Conservation (phyloP, 1,139 yeast genomes). For the Eremothecium cymbalariae region DNA sequence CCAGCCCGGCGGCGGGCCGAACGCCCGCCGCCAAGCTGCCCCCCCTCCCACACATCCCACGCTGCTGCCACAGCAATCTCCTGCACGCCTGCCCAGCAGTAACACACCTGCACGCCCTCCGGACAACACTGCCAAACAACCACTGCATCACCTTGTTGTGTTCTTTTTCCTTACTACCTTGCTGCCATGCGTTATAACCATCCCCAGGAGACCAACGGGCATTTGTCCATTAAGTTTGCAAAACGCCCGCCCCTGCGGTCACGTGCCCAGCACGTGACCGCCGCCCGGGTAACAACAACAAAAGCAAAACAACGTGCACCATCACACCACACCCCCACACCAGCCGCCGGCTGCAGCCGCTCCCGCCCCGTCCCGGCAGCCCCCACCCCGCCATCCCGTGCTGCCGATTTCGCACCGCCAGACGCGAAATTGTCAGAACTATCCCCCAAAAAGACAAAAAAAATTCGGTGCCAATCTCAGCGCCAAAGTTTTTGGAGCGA, state of each 20-base stretch:
- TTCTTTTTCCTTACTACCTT: too few species aligned
- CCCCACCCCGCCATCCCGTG: slow-evolving; percentile 2
- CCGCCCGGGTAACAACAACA: background rate
- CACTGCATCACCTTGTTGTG: background rate
- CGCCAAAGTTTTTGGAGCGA: slow-evolving; percentile 1
- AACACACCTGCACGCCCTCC: background rate
- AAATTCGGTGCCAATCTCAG: slow-evolving; percentile 2
- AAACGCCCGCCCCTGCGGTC: background rate
- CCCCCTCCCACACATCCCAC: too few species aligned
- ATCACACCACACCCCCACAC: background rate
- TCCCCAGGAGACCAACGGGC: background rate
- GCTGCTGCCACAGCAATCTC: slow-evolving; percentile 1
- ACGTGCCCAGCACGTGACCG: slow-evolving; percentile 1
- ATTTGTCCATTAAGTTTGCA: background rate
- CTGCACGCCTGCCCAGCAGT: too few species aligned
- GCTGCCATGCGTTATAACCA: slow-evolving; percentile 1
- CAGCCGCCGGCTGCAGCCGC: background rate
- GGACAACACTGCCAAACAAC: background rate
- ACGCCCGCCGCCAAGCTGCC: too few species aligned
- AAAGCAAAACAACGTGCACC: background rate
- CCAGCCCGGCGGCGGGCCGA: too few species aligned
- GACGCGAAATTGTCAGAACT: slow-evolving; percentile 1
- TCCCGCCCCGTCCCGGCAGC: background rate
- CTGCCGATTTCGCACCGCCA: slow-evolving; percentile 1
- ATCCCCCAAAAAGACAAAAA: slow-evolving; percentile 6